These are phyloP conservation scores for Flaveria brownii DNA, from an alignment of 129 eudicot species.

Conservation along the genomic window DNA sequence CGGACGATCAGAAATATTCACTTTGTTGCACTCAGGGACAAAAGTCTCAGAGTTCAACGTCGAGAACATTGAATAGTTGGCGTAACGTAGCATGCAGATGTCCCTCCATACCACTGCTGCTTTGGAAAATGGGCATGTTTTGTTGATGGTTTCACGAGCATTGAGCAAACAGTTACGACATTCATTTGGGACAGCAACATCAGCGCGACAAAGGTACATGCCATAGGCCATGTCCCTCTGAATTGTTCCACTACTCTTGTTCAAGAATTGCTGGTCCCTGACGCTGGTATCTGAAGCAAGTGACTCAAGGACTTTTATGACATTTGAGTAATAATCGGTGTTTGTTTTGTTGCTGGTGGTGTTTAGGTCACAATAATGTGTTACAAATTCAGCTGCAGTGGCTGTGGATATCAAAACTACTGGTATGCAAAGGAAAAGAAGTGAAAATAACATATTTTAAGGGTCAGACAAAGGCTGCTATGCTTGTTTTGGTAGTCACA, in stretches of 20 bases:
- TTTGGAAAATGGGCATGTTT: constrained; percentile 16
- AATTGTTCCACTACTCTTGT: neutral
- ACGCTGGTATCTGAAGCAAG: constrained; percentile 15
- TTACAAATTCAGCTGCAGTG: constrained; percentile 17
- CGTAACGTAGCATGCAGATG: constrained; percentile 28
- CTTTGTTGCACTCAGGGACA: constrained; percentile 10
- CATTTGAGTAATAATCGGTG: constrained; percentile 10
- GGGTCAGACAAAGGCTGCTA: neutral
- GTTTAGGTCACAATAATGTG: constrained; percentile 23
- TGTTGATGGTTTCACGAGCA: constrained; percentile 5
- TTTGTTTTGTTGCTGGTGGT: neutral
- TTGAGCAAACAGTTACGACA: constrained; percentile 26
- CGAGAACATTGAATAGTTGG: constrained; percentile 13
- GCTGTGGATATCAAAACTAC: constrained; percentile 2
- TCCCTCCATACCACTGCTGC: constrained; percentile 24
- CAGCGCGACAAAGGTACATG: constrained; percentile 30
- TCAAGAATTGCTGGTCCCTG: neutral
- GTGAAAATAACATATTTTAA: constrained; percentile 11
- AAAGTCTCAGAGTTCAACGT: neutral
- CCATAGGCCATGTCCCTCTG: constrained; percentile 19
- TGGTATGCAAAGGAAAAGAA: constrained; percentile 19
- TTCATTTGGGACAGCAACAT: constrained; percentile 25
- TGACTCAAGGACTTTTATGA: constrained; percentile 8
- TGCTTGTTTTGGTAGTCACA: neutral
- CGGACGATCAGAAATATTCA: neutral